Percentiles rank a stretch among this genome's conserved stretches.
Conservation (phyloP, 805 yeast genomes). For the Monosporozyma unispora region DNA sequence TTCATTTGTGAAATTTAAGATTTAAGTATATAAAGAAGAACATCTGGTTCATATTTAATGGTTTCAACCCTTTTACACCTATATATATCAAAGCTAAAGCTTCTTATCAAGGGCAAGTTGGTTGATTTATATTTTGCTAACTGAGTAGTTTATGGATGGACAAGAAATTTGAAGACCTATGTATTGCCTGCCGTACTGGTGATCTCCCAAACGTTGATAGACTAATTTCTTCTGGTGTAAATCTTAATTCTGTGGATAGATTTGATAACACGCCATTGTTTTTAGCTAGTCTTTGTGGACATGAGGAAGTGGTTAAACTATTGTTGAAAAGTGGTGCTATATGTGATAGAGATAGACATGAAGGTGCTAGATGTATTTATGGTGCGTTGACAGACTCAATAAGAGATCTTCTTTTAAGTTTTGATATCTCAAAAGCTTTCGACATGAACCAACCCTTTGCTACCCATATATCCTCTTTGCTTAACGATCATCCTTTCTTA, state of each 20-base stretch:
- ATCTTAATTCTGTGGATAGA: constrained; percentile 44
- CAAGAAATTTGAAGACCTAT: constrained; percentile 38
- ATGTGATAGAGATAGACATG: constrained; percentile 74
- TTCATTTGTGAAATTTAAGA: not conserved
- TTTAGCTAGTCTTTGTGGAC: constrained; percentile 70
- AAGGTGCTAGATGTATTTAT: constrained; percentile 69
- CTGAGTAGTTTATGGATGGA: constrained; percentile 6
- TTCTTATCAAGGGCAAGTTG: no score
- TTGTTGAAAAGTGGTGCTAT: constrained; percentile 60
- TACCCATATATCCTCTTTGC: constrained; percentile 46
- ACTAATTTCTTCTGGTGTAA: constrained; percentile 44
- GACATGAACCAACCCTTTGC: constrained; percentile 67
- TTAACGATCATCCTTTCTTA: constrained; percentile 12
- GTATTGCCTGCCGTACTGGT: constrained; percentile 61
- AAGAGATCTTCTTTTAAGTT: constrained; percentile 46
- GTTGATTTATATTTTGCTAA: not conserved
- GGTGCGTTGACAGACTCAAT: constrained; percentile 69
- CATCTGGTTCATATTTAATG: not conserved
- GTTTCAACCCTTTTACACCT: not conserved
- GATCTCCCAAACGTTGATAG: constrained; percentile 57
- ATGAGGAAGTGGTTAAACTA: constrained; percentile 50
- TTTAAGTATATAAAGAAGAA: not conserved
- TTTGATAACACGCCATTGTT: constrained; percentile 73
- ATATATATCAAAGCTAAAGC: not conserved
- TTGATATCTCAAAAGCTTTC: constrained; percentile 59